Conservation (phyloP, 1,139 yeast species). For the Geotrichum aggregatum region DNA sequence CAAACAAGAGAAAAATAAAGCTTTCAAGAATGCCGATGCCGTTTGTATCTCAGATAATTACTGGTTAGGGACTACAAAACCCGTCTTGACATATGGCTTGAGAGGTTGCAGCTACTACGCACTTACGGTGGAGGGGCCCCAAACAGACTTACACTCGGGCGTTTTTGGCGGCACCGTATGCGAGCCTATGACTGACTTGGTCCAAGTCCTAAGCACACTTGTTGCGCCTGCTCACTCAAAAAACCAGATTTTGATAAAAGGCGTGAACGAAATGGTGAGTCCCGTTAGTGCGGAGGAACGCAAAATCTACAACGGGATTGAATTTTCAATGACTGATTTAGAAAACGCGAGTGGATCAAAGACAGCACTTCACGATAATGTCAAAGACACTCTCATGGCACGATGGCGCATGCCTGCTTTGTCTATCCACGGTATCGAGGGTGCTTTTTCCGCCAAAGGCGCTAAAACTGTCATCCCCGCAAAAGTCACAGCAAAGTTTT, state of each 20-base stretch:
- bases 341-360: slow-evolving; percentile 84
- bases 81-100: slow-evolving; percentile 94
- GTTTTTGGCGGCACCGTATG: slow-evolving; percentile 95
- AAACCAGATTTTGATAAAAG: slow-evolving; percentile 80
- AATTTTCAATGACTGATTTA: slow-evolving; percentile 76
- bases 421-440: slow-evolving; percentile 94
- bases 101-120: slow-evolving; percentile 96
- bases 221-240: slow-evolving; percentile 62
- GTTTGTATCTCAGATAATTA: slow-evolving; percentile 96
- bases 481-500: slow-evolving; percentile 87
- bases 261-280: slow-evolving; percentile 89
- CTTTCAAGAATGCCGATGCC: slow-evolving; percentile 84
- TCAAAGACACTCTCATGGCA: slow-evolving; percentile 80
- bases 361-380: slow-evolving; percentile 69
- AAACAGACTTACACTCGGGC: slow-evolving; percentile 96
- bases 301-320: slow-evolving; percentile 74
- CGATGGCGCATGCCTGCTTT: slow-evolving; percentile 98
- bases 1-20: slow-evolving; percentile 66
- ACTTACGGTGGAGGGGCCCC: slow-evolving; percentile 78
- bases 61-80: slow-evolving; percentile 96
- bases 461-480: slow-evolving; percentile 98
- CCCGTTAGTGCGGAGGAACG: slow-evolving; percentile 77
- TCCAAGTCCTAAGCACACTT: slow-evolving; percentile 66
- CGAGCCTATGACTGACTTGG: slow-evolving; percentile 94
- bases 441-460: slow-evolving; percentile 91